Percentiles rank a stretch among this genome's conserved stretches.
Conservation (phyloP, 176 grass and related monocot genomes). For the Secale cereale region DNA sequence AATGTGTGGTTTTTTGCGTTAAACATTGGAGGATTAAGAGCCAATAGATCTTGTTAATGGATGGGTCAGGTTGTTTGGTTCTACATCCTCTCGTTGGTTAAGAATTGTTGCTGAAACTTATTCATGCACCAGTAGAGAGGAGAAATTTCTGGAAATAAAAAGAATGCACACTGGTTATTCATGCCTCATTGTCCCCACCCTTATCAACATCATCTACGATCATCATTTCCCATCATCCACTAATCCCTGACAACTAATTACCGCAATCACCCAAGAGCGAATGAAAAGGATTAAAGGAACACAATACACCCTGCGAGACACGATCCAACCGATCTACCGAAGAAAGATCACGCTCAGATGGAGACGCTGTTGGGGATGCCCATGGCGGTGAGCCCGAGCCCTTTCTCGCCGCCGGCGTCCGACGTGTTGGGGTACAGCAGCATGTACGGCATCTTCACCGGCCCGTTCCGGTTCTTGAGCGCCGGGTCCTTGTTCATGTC, state of each 20-base stretch:
- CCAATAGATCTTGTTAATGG: no score
- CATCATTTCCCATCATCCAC: no score
- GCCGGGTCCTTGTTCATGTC: slow-evolving; percentile 30
- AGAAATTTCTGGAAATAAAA: no score
- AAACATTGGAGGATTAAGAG: no score
- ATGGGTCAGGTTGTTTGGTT: no score
- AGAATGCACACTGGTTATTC: no score
- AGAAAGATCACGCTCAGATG: slow-evolving; percentile 24
- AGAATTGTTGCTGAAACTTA: no score
- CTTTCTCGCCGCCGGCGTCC: slow-evolving; percentile 36
- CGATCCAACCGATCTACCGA: not conserved
- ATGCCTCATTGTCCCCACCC: no score
- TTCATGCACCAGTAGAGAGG: no score
- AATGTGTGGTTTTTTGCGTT: no score
- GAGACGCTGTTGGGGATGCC: slow-evolving; percentile 84
- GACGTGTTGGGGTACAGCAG: slow-evolving; percentile 81
- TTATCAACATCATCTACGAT: no score
- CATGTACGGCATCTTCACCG: slow-evolving; percentile 64
- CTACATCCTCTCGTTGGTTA: no score
- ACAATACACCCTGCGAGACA: not conserved
- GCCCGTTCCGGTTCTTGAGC: slow-evolving; percentile 67
- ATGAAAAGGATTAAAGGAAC: not conserved
- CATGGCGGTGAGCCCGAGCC: slow-evolving; percentile 44
- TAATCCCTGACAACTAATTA: not conserved
- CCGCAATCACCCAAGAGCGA: not conserved